A percentile compares a stretch with the other conserved stretches of the same genome.
These are phyloP conservation scores for Aphanocladium album DNA, from an alignment of 2,329 filamentous ascomycete species.

Conservation along the genomic window DNA sequence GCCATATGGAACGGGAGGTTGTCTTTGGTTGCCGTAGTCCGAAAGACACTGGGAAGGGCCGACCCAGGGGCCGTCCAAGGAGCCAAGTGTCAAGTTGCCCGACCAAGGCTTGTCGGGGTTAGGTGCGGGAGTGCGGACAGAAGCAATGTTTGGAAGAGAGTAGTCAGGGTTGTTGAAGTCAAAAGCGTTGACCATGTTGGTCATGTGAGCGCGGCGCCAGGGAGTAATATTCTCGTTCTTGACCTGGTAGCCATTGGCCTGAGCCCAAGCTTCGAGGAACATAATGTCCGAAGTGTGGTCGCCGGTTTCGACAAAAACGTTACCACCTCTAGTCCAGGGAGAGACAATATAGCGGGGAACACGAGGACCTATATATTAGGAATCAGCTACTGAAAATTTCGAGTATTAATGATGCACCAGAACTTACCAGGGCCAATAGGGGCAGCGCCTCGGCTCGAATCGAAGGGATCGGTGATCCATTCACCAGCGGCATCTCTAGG, in stretches of 20 bases:
- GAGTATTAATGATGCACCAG: neutral
- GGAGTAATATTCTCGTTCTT: conserved; percentile 18
- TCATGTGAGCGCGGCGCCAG: conserved; percentile 23
- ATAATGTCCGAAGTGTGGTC: conserved; percentile 51
- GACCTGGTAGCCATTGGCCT: conserved; percentile 28
- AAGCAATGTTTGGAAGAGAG: conserved; percentile 34
- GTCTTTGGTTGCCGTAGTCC: conserved; percentile 22
- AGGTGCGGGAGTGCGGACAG: conserved; percentile 36
- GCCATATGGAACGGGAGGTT: conserved; percentile 38
- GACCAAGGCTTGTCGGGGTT: conserved; percentile 22
- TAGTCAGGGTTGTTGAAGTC: conserved; percentile 43
- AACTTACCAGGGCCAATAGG: conserved; percentile 25
- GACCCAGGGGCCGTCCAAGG: conserved; percentile 20
- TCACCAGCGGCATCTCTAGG: conserved; percentile 44
- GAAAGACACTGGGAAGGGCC: conserved; percentile 37
- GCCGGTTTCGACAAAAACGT: conserved; percentile 48
- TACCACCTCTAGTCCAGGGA: conserved; percentile 47
- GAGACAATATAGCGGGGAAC: conserved; percentile 49
- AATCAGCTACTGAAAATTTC: neutral
- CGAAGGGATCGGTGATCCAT: conserved; percentile 41
- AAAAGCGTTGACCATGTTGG: conserved; percentile 28
- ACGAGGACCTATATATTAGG: conserved; percentile 31
- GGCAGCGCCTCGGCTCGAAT: conserved; percentile 26
- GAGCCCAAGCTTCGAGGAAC: conserved; percentile 44
- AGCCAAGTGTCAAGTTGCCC: conserved; percentile 21